Evolutionary conservation across 495 filamentous ascomycete genomes (phyloP).

Genomic region (Cenococcum geophilum): DNA sequence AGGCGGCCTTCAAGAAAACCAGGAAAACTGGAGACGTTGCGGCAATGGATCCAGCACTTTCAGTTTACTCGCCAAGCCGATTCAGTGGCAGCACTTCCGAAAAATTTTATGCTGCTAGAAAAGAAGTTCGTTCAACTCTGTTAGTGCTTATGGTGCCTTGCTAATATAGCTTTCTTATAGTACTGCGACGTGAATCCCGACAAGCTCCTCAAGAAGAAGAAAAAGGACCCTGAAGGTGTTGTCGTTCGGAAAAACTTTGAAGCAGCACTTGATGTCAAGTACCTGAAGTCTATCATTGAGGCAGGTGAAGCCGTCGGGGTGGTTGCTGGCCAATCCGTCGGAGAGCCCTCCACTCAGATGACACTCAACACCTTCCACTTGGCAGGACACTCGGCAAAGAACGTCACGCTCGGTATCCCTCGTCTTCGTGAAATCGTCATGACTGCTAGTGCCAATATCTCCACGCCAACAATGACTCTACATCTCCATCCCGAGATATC

Average conservation of each 20-base stretch:
- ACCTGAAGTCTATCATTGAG: slow-evolving; percentile 87
- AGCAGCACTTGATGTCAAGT: slow-evolving; percentile 80
- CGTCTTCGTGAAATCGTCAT: slow-evolving; percentile 96
- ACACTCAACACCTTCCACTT: slow-evolving; percentile 99
- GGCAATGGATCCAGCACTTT: slow-evolving; percentile 69
- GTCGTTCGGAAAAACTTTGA: slow-evolving; percentile 71
- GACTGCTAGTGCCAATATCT: slow-evolving; percentile 83
- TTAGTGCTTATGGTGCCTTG: slow-evolving; percentile 24
- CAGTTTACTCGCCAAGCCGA: slow-evolving; percentile 65
- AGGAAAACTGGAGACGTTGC: slow-evolving; percentile 61
- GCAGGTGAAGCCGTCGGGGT: slow-evolving; percentile 98
- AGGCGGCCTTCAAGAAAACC: slow-evolving; percentile 73
- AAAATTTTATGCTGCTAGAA: slow-evolving; percentile 53
- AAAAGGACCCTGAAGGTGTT: slow-evolving; percentile 49
- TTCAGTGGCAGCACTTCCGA: slow-evolving; percentile 85
- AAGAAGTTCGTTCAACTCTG: slow-evolving; percentile 15
- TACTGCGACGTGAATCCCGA: slow-evolving; percentile 76
- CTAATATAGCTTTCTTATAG: slow-evolving; percentile 34
- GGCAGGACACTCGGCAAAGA: slow-evolving; percentile 95
- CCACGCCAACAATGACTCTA: slow-evolving; percentile 89
- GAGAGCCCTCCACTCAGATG: slow-evolving; percentile 98
- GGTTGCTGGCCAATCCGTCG: slow-evolving; percentile 91
- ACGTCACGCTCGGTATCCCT: slow-evolving; percentile 97
- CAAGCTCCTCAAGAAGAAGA: slow-evolving; percentile 70
- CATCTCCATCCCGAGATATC: slow-evolving; percentile 67